Conservation (phyloP, 257 asterid species). For the Penstemon eatonii region DNA sequence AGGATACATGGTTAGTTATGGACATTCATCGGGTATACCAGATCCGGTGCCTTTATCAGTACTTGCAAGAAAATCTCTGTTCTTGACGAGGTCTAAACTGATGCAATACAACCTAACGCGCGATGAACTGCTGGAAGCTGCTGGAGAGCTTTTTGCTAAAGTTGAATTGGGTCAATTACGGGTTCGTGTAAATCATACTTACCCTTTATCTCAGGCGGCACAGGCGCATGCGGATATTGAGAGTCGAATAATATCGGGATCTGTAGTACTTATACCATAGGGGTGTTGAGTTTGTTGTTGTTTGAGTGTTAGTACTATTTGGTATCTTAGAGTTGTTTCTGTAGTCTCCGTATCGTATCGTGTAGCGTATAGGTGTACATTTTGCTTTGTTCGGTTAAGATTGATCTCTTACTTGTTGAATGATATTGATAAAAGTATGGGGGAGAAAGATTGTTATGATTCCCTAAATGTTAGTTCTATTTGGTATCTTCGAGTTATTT, state of each 20-base stretch:
- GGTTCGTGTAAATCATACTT: constrained; percentile 70
- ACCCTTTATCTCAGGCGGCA: constrained; percentile 73
- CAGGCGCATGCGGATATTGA: constrained; percentile 89
- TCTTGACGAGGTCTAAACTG: constrained; percentile 84
- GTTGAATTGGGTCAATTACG: constrained; percentile 61
- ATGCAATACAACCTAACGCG: constrained; percentile 62
- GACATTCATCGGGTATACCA: constrained; percentile 85
- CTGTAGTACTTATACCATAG: constrained; percentile 76
- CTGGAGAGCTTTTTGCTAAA: constrained; percentile 76
- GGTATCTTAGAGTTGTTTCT: no score
- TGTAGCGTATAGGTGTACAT: no score
- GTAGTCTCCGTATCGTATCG: no score
- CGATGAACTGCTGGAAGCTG: constrained; percentile 69
- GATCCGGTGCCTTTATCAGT: constrained; percentile 76
- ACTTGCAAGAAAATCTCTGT: constrained; percentile 69
- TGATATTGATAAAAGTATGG: no score
- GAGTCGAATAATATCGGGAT: constrained; percentile 78
- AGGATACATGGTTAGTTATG: constrained; percentile 88
- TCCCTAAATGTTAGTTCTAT: no score
- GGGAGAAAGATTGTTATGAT: no score
- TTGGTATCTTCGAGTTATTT: no score
- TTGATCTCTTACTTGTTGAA: no score
- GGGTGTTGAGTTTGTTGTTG: not conserved
- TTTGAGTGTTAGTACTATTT: no score
- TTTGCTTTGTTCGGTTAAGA: no score